Evolutionary conservation across 139 green algal species (phyloP).

Genomic region (Auxenochlorella protothecoides): DNA sequence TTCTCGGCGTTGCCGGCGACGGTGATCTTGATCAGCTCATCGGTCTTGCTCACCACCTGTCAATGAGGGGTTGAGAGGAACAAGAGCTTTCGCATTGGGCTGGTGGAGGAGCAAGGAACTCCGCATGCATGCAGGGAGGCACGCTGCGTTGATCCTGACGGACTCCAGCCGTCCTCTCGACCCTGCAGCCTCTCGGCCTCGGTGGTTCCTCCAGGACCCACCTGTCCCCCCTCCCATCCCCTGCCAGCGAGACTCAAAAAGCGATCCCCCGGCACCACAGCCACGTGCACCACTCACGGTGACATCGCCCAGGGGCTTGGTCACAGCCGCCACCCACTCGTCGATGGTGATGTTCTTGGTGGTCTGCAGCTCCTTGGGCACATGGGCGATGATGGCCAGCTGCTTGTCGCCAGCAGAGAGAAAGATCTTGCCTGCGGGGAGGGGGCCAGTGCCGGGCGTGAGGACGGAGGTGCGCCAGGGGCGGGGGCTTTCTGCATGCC

Average conservation of each 20-base stretch:
- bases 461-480: not conserved
- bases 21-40: conserved; percentile 42
- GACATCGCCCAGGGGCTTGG: conserved; percentile 17
- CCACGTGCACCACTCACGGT: too few relatives aligned
- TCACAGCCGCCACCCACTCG: conserved; percentile 29
- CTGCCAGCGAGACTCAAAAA: too few relatives aligned
- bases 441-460: not conserved
- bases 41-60: conserved; percentile 30
- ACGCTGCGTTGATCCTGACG: too few relatives aligned
- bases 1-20: conserved; percentile 31
- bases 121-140: too few relatives aligned
- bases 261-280: too few relatives aligned
- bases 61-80: not conserved
- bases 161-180: too few relatives aligned
- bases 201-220: not conserved
- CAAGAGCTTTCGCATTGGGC: too few relatives aligned
- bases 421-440: conserved; percentile 43
- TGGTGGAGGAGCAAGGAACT: too few relatives aligned
- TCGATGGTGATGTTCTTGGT: conserved; percentile 23
- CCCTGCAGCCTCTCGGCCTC: too few relatives aligned
- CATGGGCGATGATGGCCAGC: conserved; percentile 52
- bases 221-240: conserved; percentile 1
- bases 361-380: conserved; percentile 51
- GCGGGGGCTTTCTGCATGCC: not conserved
- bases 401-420: conserved; percentile 56